phyloP scores from a whole-genome alignment of 1,284 basidiomycete genomes.

The Boletus semigastroideus region DNA sequence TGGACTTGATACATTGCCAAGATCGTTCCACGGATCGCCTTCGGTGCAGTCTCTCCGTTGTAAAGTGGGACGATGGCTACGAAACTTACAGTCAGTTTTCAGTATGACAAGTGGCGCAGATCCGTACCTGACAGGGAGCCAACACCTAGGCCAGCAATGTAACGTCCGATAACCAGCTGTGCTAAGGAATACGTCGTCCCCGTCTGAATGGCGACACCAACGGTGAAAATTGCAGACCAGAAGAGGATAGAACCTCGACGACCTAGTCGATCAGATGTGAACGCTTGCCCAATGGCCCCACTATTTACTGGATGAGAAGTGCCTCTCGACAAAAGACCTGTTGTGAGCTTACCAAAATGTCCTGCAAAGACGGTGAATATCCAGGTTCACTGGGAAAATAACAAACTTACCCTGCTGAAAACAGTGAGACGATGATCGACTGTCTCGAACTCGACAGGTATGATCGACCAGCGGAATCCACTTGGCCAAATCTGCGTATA shows the following conservation, averaged over 20 bases:
- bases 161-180: conserved; percentile 70
- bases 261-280: conserved; percentile 74
- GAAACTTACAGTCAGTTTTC: background rate
- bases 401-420: conserved; percentile 65
- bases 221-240: conserved; percentile 75
- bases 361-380: conserved; percentile 23
- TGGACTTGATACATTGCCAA: background rate
- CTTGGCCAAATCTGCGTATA: conserved; percentile 62
- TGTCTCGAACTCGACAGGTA: conserved; percentile 63
- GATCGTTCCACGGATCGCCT: background rate
- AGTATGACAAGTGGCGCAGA: background rate
- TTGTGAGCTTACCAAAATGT: conserved; percentile 54
- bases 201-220: conserved; percentile 72
- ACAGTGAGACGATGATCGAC: conserved; percentile 75
- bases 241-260: conserved; percentile 71
- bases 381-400: background rate
- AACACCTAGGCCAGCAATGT: conserved; percentile 72
- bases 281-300: conserved; percentile 71
- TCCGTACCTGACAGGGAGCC: conserved; percentile 67
- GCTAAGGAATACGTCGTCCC: conserved; percentile 57
- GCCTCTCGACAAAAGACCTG: background rate
- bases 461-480: conserved; percentile 47
- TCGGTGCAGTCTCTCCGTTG: conserved; percentile 55
- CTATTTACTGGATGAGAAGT: conserved; percentile 33
- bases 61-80: conserved; percentile 77